Evolutionary conservation across 2,329 filamentous ascomycete species (phyloP).

Genomic region (Trichoderma citrinoviride): DNA sequence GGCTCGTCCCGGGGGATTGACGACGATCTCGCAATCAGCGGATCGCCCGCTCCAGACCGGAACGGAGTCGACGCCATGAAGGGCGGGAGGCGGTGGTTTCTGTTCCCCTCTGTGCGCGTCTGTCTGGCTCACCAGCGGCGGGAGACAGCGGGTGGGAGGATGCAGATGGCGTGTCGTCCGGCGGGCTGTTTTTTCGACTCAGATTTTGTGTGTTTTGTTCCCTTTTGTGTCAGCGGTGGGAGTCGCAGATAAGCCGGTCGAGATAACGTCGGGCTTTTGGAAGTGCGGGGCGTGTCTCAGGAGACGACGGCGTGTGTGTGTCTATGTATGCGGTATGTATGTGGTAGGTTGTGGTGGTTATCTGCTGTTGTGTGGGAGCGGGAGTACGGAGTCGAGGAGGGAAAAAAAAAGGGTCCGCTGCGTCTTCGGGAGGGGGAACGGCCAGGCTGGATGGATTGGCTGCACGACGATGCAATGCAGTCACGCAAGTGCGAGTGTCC

Average conservation of each 20-base stretch:
- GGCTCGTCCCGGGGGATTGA: conserved; percentile 39
- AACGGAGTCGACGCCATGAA: conserved; percentile 38
- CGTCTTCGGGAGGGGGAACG: neutral
- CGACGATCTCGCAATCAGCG: conserved; percentile 39
- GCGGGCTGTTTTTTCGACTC: neutral
- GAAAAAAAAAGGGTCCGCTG: conserved; percentile 9
- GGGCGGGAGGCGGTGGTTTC: conserved; percentile 24
- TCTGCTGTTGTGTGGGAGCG: too few relatives aligned
- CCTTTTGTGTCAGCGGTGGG: conserved; percentile 8
- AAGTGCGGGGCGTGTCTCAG: conserved; percentile 13
- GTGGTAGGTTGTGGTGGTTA: too few relatives aligned
- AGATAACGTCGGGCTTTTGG: conserved; percentile 7
- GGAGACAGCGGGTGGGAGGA: conserved; percentile 11
- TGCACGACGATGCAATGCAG: too few relatives aligned
- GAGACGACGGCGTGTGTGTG: neutral
- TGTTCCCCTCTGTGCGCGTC: conserved; percentile 22
- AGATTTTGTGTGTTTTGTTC: neutral
- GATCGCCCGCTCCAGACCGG: conserved; percentile 36
- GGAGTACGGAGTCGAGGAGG: neutral
- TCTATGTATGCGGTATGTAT: too few relatives aligned
- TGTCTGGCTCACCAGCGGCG: neutral
- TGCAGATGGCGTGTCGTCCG: neutral
- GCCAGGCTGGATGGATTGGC: too few relatives aligned
- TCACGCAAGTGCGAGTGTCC: neutral
- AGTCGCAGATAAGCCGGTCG: conserved; percentile 3